Evolutionary conservation across 768 basidiomycete species (phyloP).

Genomic region (Gautieria morchelliformis): DNA sequence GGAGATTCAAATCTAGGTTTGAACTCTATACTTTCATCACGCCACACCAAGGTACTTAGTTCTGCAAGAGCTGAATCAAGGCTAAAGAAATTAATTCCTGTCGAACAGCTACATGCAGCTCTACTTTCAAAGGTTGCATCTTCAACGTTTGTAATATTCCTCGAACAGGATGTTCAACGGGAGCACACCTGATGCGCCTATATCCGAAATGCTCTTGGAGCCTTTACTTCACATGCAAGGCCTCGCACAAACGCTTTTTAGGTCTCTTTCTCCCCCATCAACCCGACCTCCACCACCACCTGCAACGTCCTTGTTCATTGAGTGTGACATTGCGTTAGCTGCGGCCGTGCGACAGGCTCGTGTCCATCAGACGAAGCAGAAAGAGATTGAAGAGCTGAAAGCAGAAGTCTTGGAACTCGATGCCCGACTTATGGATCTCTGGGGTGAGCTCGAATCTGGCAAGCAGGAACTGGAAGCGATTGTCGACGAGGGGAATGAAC

Average conservation of each 20-base stretch:
- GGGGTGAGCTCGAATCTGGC: slow-evolving; percentile 52
- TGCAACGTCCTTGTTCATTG: slow-evolving; percentile 45
- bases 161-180: background rate
- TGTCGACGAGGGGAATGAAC: slow-evolving; percentile 67
- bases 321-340: slow-evolving; percentile 57
- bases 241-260: slow-evolving; percentile 60
- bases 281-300: slow-evolving; percentile 55
- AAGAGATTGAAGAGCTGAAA: slow-evolving; percentile 62
- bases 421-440: slow-evolving; percentile 57
- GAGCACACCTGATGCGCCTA: slow-evolving; percentile 26
- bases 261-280: slow-evolving; percentile 61
- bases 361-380: slow-evolving; percentile 66
- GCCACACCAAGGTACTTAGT: background rate
- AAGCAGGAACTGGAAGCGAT: slow-evolving; percentile 60
- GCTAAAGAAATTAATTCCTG: background rate
- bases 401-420: slow-evolving; percentile 63
- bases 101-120: too few relatives aligned
- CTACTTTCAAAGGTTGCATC: background rate
- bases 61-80: background rate
- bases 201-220: slow-evolving; percentile 50
- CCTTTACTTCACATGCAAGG: slow-evolving; percentile 55
- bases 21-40: background rate
- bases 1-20: background rate
- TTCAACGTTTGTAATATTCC: too few relatives aligned
- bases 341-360: slow-evolving; percentile 55